Evolutionary conservation across 2,329 filamentous ascomycete species (phyloP).

Genomic region (Apiospora koreana): DNA sequence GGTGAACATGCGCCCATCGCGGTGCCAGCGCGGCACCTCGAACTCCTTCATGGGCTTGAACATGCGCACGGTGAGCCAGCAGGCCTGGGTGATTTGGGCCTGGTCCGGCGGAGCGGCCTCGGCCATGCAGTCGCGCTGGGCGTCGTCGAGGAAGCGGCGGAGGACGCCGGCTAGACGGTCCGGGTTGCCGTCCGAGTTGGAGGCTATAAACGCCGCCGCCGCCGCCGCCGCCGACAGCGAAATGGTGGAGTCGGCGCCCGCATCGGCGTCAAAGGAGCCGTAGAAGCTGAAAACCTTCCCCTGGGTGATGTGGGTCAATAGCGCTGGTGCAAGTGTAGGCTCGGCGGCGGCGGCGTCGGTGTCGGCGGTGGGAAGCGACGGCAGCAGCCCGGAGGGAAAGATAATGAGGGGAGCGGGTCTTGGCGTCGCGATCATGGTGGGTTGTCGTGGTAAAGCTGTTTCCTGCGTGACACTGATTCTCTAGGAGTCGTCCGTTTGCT

Average conservation of each 20-base stretch:
- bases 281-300: neutral
- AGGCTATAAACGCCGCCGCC: neutral
- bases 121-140: neutral
- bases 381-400: neutral
- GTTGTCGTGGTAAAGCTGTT: neutral
- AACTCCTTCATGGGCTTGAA: constrained; percentile 8
- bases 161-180: neutral
- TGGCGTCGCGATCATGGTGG: neutral
- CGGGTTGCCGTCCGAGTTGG: neutral
- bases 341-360: neutral
- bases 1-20: constrained; percentile 16
- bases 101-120: neutral
- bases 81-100: constrained; percentile 6
- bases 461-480: no score
- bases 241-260: no score
- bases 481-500: neutral
- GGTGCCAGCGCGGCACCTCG: constrained; percentile 16
- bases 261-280: neutral
- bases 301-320: neutral
- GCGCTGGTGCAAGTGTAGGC: neutral
- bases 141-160: neutral
- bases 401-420: neutral
- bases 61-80: constrained; percentile 16
- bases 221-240: neutral
- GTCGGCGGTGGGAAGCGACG: neutral